A percentile compares a stretch with the other conserved stretches of the same genome.
Evolutionary conservation across 2,329 filamentous ascomycete species (phyloP).

Genomic region (Colletotrichum higginsianum): DNA sequence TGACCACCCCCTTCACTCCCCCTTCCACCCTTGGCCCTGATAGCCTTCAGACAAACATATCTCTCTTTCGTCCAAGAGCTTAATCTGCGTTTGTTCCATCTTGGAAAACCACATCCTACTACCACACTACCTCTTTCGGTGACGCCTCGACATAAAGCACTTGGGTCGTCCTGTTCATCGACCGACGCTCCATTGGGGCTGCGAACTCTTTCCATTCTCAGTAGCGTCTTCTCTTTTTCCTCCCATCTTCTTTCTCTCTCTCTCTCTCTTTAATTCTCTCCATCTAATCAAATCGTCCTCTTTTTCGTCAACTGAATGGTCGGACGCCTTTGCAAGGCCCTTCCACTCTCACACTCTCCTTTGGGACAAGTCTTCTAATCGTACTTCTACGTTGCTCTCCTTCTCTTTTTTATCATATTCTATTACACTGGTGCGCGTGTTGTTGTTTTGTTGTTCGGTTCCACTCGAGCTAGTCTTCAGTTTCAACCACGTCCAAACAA

Average conservation of each 20-base stretch:
- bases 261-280: too few species aligned
- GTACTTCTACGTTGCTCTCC: not conserved
- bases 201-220: conserved; percentile 27
- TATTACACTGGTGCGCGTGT: not conserved
- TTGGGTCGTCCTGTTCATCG: conserved; percentile 23
- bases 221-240: conserved; percentile 19
- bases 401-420: not conserved
- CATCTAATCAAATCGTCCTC: conserved; percentile 25
- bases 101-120: not conserved
- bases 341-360: conserved; percentile 31
- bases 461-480: conserved; percentile 24
- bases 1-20: conserved; percentile 22
- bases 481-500: not conserved
- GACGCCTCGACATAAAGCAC: conserved; percentile 29
- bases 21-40: not conserved
- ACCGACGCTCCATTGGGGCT: conserved; percentile 8
- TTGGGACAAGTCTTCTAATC: conserved; percentile 10
- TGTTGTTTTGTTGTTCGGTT: not conserved
- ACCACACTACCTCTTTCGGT: conserved; percentile 10
- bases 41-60: conserved; percentile 10
- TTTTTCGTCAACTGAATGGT: conserved; percentile 24
- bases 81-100: not conserved
- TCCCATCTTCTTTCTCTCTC: not conserved
- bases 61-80: conserved; percentile 12
- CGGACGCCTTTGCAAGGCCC: conserved; percentile 38